Base-by-base conservation (phyloP, 331 rosid species). In the Dryas integrifolia region DNA sequence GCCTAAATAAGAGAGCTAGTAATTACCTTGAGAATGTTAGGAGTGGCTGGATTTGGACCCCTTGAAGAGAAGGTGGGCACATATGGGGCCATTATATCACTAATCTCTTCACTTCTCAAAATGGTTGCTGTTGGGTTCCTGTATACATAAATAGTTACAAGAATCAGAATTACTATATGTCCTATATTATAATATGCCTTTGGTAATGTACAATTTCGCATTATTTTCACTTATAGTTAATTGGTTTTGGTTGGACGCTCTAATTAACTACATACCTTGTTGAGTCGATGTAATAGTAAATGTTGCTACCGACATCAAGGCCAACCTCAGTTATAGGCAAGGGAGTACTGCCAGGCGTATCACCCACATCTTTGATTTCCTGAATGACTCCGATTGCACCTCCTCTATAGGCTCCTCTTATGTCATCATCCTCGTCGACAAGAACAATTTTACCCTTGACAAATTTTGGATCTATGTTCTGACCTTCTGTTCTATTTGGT, bases 11-110 rank as follows among this genome's bases (percentile, higher is more conserved):
- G 35, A 30, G 35, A 30, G 35, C 2, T 30, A 1, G 35, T 30
- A 30, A 30, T n/a, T n/a, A n/a, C 35, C 35, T 30, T 30, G 35
- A 30, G 35, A 30, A 30, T 30, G 35, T 30, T 30, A 30, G 35
- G 35, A 30, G 35, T 0, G 0, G 35, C 0, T 30, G 35, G 35
- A 30, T 30, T 30, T 30, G 35, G 35, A 65, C 89, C 92, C 59
- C 88, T 85, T 64, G 92, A 82, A 48, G 90, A 88, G 62, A 77
- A 88, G 7, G 80, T 48, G 49, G 77, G 80, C 6, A 88, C 73
- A 16, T 38, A 43, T 8, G 90, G 90, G 47, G 90, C 88, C 24
- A 57, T 6, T 40, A 41, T 51, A 64, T 88, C 83, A 12, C 38
- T 69, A 6, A 4, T 64, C 67, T 66, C 78, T 7, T 47, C 51